These are phyloP conservation scores for Bryum argenteum DNA, from an alignment of 225 moss, liverwort and hornwort species.

Conservation along the genomic window DNA sequence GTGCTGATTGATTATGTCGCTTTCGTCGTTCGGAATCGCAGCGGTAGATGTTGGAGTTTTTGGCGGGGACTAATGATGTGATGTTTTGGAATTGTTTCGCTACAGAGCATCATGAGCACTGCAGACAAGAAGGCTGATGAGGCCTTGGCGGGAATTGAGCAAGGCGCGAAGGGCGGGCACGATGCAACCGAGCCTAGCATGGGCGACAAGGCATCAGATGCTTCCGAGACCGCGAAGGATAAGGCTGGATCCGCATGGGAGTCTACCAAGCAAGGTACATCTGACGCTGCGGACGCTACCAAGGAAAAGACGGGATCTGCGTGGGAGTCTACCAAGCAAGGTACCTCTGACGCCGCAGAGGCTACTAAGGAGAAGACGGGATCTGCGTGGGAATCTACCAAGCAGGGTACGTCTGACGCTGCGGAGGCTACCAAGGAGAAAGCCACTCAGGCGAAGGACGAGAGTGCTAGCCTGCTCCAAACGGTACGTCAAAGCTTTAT, in stretches of 20 bases:
- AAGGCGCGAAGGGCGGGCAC: background rate
- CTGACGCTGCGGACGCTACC: constrained; percentile 23
- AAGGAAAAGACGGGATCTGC: constrained; percentile 38
- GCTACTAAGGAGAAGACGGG: constrained; percentile 24
- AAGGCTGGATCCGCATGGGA: constrained; percentile 23
- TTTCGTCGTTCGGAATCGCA: too few species aligned
- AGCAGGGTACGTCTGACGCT: constrained; percentile 41
- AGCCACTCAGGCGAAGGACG: constrained; percentile 33
- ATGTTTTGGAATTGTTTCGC: background rate
- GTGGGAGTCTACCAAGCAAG: constrained; percentile 36
- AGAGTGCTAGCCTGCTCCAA: constrained; percentile 23
- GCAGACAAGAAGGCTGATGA: constrained; percentile 51
- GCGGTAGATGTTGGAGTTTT: too few species aligned
- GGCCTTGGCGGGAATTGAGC: constrained; percentile 33
- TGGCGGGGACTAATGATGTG: background rate
- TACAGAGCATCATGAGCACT: constrained; percentile 39
- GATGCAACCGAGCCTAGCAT: background rate
- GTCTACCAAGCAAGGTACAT: constrained; percentile 41
- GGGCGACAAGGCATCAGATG: constrained; percentile 29
- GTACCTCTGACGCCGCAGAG: constrained; percentile 20
- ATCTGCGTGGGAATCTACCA: constrained; percentile 37
- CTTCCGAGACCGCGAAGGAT: constrained; percentile 27
- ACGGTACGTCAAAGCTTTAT: constrained; percentile 14
- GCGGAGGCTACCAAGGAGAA: constrained; percentile 43
- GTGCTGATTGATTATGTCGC: too few species aligned